These are phyloP conservation scores for Trypanosoma mega DNA, from an alignment of 208 protist genomes.

Conservation along the genomic window DNA sequence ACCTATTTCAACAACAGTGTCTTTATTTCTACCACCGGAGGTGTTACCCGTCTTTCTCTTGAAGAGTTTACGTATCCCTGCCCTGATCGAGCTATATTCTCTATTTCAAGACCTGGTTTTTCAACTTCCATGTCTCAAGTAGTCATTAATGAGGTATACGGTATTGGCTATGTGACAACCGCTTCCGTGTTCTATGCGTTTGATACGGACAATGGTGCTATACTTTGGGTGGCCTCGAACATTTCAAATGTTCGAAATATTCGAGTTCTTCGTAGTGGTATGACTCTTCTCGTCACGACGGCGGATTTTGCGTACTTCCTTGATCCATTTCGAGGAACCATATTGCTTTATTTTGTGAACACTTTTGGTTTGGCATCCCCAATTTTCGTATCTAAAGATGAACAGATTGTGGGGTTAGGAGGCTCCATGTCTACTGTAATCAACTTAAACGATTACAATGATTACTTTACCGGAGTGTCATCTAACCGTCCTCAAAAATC, in stretches of 20 bases:
- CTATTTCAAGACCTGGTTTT: not conserved
- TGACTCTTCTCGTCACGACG: conserved; percentile 5
- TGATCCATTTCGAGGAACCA: conserved; percentile 22
- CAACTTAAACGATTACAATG: conserved; percentile 8
- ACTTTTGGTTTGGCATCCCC: not conserved
- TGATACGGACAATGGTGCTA: conserved; percentile 8
- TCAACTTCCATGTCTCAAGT: conserved; percentile 9
- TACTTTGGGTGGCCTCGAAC: conserved; percentile 20
- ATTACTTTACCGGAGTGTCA: conserved; percentile 12
- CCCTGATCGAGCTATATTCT: conserved; percentile 8
- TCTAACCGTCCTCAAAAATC: not conserved
- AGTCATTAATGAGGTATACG: conserved; percentile 20
- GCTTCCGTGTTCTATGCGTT: conserved; percentile 21
- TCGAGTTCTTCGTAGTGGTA: conserved; percentile 9
- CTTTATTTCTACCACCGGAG: conserved; percentile 18
- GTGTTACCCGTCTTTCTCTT: conserved; percentile 6
- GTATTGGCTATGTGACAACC: conserved; percentile 23
- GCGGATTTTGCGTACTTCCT: conserved; percentile 7
- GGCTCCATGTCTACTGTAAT: conserved; percentile 13
- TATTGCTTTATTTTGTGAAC: conserved; percentile 10
- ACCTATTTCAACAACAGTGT: conserved; percentile 26
- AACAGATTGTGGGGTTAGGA: conserved; percentile 10
- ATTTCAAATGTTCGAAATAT: not conserved
- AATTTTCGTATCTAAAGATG: conserved; percentile 3
- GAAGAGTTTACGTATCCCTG: conserved; percentile 22